phyloP scores from a whole-genome alignment of 805 yeast species.

The Starmera pachycereana region DNA sequence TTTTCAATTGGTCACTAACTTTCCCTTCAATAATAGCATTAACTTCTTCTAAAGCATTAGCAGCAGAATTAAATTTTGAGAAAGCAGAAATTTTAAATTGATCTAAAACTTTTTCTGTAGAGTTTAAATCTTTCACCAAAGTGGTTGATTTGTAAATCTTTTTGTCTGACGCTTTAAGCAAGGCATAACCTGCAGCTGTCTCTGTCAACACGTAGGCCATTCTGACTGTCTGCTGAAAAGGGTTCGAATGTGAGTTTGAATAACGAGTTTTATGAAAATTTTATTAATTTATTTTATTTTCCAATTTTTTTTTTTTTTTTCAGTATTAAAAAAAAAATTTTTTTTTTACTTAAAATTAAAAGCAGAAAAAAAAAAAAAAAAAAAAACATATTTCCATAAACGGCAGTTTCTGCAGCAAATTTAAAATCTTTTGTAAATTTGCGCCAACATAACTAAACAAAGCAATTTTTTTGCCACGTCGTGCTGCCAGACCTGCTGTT shows the following conservation, averaged over 20 bases:
- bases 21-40: conserved; percentile 88
- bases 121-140: conserved; percentile 64
- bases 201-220: conserved; percentile 92
- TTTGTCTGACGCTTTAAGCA: conserved; percentile 95
- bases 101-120: conserved; percentile 76
- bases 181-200: conserved; percentile 98
- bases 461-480: too few species aligned
- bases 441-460: too few species aligned
- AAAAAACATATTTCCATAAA: too few species aligned
- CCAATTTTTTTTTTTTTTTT: too few species aligned
- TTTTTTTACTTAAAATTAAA: too few species aligned
- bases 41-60: conserved; percentile 93
- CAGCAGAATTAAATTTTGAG: conserved; percentile 90
- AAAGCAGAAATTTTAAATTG: conserved; percentile 93
- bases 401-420: too few species aligned
- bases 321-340: conserved; percentile 1
- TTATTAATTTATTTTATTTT: conserved; percentile 1
- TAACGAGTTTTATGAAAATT: conserved; percentile 1
- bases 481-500: too few species aligned
- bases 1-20: conserved; percentile 76
- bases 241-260: too few species aligned
- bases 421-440: too few species aligned
- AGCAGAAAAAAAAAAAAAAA: too few species aligned
- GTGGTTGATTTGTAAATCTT: conserved; percentile 81
- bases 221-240: not conserved